Evolutionary conservation across 192 early-diverging fungal species (phyloP).

Genomic region (Backusella luteola): DNA sequence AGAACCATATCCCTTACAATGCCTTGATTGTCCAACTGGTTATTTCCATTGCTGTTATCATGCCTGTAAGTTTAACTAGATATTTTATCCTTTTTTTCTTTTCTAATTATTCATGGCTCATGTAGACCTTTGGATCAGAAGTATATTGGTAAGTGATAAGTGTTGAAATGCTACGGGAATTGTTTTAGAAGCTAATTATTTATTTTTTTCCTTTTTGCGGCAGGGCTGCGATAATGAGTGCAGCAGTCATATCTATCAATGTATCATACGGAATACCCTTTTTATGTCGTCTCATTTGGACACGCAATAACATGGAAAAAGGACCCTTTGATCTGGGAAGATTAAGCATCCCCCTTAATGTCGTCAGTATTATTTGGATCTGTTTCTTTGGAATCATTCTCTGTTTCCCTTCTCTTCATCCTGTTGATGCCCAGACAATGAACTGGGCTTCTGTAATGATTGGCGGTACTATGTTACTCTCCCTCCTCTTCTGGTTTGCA

Average conservation of each 20-base stretch:
- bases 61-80: constrained; percentile 23
- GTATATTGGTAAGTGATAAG: constrained; percentile 26
- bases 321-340: constrained; percentile 42
- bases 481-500: constrained; percentile 42
- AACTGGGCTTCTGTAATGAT: constrained; percentile 47
- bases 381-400: constrained; percentile 42
- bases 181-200: too few relatives aligned
- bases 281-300: constrained; percentile 40
- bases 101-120: not conserved
- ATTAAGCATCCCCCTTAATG: constrained; percentile 33
- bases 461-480: constrained; percentile 25
- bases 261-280: constrained; percentile 48
- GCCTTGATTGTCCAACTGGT: constrained; percentile 32
- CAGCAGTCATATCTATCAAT: constrained; percentile 45
- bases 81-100: not conserved
- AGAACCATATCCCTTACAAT: constrained; percentile 36
- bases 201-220: too few relatives aligned
- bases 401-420: constrained; percentile 31
- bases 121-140: constrained; percentile 30
- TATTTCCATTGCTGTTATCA: constrained; percentile 37
- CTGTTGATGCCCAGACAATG: constrained; percentile 40
- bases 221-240: constrained; percentile 41
- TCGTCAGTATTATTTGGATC: constrained; percentile 43
- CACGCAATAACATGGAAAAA: constrained; percentile 31
- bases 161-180: too few relatives aligned